phyloP scores from a whole-genome alignment of 202 grass and related monocot genomes.

The Cymbopogon flexuosus region DNA sequence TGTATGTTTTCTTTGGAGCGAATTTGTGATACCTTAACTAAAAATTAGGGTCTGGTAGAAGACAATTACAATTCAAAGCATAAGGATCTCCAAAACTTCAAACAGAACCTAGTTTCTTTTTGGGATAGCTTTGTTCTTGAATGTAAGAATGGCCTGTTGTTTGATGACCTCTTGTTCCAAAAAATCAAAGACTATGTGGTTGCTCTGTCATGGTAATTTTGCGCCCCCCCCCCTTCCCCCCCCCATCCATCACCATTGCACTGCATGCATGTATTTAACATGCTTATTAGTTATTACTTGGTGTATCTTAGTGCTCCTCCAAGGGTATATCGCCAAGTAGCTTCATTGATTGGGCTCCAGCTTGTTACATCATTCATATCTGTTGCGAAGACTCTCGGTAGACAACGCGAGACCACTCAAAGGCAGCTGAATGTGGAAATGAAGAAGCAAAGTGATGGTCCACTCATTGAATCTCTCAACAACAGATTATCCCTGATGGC shows the following conservation, averaged over 20 bases:
- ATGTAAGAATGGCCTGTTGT: slow-evolving; percentile 89
- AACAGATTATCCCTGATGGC: slow-evolving; percentile 72
- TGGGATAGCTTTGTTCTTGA: slow-evolving; percentile 82
- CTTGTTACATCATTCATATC: slow-evolving; percentile 93
- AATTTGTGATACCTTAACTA: slow-evolving; percentile 41
- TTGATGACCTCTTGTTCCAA: slow-evolving; percentile 71
- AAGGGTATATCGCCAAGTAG: slow-evolving; percentile 87
- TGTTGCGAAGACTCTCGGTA: slow-evolving; percentile 82
- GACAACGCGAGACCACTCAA: slow-evolving; percentile 92
- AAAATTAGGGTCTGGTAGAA: slow-evolving; percentile 70
- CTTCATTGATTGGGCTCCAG: slow-evolving; percentile 81
- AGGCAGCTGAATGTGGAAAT: slow-evolving; percentile 93
- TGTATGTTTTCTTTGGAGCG: slow-evolving; percentile 17
- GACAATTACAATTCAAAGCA: slow-evolving; percentile 80
- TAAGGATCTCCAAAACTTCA: slow-evolving; percentile 85
- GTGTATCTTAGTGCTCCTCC: slow-evolving; percentile 69
- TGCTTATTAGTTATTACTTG: slow-evolving; percentile 35
- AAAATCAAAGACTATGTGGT: slow-evolving; percentile 79
- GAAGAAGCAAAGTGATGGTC: slow-evolving; percentile 80
- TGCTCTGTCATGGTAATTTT: slow-evolving; percentile 87
- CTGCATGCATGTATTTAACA: slow-evolving; percentile 32
- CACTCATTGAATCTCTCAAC: slow-evolving; percentile 81
- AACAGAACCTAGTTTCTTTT: slow-evolving; percentile 83
- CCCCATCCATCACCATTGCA: background rate
- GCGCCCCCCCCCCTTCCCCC: background rate